Percentiles rank a stretch among this genome's conserved stretches.
These are phyloP conservation scores for Senna siamea DNA, from an alignment of 306 rosid species.

Conservation along the genomic window DNA sequence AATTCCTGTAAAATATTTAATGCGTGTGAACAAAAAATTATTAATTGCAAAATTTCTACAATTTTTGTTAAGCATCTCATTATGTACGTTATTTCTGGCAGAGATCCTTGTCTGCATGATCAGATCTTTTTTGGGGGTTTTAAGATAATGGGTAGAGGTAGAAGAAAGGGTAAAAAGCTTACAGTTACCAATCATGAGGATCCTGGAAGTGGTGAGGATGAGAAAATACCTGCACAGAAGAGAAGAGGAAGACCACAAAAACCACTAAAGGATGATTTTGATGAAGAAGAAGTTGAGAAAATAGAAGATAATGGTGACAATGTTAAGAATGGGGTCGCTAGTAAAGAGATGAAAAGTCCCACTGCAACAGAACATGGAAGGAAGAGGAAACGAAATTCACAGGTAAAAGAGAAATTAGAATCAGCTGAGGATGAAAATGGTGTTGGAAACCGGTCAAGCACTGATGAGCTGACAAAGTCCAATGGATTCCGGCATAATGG, in stretches of 20 bases:
- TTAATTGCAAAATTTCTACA: no score
- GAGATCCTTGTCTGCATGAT: constrained; percentile 59
- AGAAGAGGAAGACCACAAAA: constrained; percentile 62
- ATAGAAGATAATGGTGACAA: constrained; percentile 48
- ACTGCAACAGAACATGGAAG: constrained; percentile 47
- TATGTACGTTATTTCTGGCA: no score
- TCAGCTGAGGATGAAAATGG: constrained; percentile 54
- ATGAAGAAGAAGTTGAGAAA: constrained; percentile 53
- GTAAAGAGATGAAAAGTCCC: constrained; percentile 50
- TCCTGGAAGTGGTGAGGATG: constrained; percentile 56
- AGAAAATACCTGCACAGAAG: constrained; percentile 56
- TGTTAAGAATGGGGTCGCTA: constrained; percentile 47
- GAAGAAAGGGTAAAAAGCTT: constrained; percentile 69
- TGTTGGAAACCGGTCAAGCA: constrained; percentile 47
- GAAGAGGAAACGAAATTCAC: constrained; percentile 57
- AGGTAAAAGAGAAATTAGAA: constrained; percentile 51
- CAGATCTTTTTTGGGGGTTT: constrained; percentile 42
- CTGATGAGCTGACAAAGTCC: constrained; percentile 48
- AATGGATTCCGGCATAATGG: constrained; percentile 83
- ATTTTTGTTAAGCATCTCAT: no score
- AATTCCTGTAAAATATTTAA: no score
- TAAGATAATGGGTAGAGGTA: constrained; percentile 66
- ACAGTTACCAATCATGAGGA: constrained; percentile 54
- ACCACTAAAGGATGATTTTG: constrained; percentile 56
- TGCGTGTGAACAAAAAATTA: no score